phyloP scores from a whole-genome alignment of 805 yeast genomes.

The Lipomyces anomalus region DNA sequence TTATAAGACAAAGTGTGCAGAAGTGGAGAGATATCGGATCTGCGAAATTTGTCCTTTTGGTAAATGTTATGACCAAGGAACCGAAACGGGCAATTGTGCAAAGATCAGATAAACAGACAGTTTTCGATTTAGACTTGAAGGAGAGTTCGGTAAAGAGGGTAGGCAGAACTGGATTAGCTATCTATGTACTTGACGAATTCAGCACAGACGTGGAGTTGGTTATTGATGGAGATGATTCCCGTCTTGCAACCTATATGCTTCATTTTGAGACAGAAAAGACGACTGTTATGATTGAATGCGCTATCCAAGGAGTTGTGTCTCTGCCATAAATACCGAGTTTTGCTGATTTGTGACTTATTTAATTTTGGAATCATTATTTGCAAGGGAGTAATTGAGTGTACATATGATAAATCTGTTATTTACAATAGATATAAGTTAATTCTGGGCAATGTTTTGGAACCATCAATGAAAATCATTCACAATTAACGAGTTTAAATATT shows the following conservation, averaged over 20 bases:
- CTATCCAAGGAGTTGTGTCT: slow-evolving; percentile 8
- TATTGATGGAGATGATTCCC: slow-evolving; percentile 8
- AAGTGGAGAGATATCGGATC: slow-evolving; percentile 27
- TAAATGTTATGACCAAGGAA: no score
- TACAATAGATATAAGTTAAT: slow-evolving; percentile 2
- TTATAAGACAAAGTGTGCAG: slow-evolving; percentile 16
- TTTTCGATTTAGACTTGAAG: slow-evolving; percentile 13
- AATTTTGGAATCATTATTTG: neutral
- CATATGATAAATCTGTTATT: neutral
- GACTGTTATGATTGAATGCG: slow-evolving; percentile 23
- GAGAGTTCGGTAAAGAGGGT: slow-evolving; percentile 11
- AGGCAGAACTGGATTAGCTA: slow-evolving; percentile 20
- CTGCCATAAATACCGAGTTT: neutral
- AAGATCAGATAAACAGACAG: slow-evolving; percentile 11
- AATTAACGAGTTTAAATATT: neutral
- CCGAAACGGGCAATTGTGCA: slow-evolving; percentile 10
- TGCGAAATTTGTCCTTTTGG: slow-evolving; percentile 14
- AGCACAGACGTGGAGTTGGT: slow-evolving; percentile 6
- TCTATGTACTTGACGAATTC: slow-evolving; percentile 12
- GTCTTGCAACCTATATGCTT: slow-evolving; percentile 26
- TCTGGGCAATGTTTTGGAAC: neutral
- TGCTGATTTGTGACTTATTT: neutral
- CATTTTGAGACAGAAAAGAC: slow-evolving; percentile 31
- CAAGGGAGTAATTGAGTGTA: neutral
- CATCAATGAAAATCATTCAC: neutral